Percentiles rank a stretch among this genome's conserved stretches.
Evolutionary conservation across 257 asterid species (phyloP).

Genomic region (Plantago ovata): DNA sequence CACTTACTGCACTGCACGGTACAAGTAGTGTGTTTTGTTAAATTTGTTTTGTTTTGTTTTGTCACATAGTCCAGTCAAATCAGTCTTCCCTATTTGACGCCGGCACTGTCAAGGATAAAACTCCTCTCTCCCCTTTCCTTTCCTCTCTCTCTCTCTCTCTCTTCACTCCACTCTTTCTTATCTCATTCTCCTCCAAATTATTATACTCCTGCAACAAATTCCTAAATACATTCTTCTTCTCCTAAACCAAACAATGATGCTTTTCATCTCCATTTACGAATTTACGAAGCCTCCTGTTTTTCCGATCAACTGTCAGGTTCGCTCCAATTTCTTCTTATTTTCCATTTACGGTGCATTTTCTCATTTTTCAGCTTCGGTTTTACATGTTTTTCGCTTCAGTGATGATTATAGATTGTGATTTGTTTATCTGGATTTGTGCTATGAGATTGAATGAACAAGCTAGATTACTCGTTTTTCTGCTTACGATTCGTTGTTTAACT

Average conservation of each 20-base stretch:
- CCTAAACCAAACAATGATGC: slow-evolving; percentile 6
- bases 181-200: slow-evolving; percentile 1
- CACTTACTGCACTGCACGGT: too few species aligned
- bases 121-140: slow-evolving; percentile 24
- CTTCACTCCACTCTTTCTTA: slow-evolving; percentile 14
- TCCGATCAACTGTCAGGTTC: slow-evolving; percentile 22
- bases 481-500: too few species aligned
- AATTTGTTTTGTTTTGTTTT: not conserved
- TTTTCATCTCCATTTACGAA: slow-evolving; percentile 11
- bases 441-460: too few species aligned
- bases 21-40: too few species aligned
- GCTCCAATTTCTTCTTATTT: not conserved
- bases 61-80: slow-evolving; percentile 16
- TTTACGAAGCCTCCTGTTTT: not conserved
- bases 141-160: slow-evolving; percentile 3
- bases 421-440: too few species aligned
- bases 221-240: not conserved
- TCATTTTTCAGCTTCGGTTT: too few species aligned
- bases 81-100: slow-evolving; percentile 32
- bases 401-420: too few species aligned
- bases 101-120: slow-evolving; percentile 34
- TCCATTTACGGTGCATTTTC: not conserved
- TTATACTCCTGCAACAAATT: not conserved
- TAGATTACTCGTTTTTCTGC: too few species aligned
- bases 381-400: too few species aligned